Evolutionary conservation across 2,329 filamentous ascomycete genomes (phyloP), one percentile per base, ranked within the genome.

Genomic region (Aspergillus sp.): DNA sequence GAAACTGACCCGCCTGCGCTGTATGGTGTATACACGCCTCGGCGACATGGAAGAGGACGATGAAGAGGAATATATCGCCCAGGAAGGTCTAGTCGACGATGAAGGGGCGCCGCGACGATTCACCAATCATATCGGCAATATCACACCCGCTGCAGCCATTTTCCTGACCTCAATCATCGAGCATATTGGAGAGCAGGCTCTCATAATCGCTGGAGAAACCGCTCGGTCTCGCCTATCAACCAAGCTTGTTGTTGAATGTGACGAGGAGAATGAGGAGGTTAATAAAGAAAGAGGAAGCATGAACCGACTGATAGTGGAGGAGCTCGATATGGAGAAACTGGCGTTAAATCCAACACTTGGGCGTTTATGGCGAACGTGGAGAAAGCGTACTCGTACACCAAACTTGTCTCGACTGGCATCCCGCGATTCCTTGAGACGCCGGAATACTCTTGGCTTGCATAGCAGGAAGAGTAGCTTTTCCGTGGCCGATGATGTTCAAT

Each of bases 1-100:
- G 93, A 97, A 96, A 78, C 85, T 95, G 64, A 95, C 93, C 0
- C 86, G 95, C 54, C 78, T 99, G 67, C 86, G 95, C 60, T 96
- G 95, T 73, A 99, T 99, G 95, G 93, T 99, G 20, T 98, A 98
- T 73, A 98, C 93, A 8, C 93, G 95, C 8, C 80, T 99, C 6
- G 95, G 95, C 45, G 93, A 99, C 70, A 87, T 99, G 83, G 96
- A 99, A 74, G 95, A 99, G 76, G 93, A 98, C 65, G 95, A 99
- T 64, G 95, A 98, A 73, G 93, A 97, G 70, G 86, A 87, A 51
- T 91, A 91, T 69, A 89, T 96, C 71, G 87, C 92, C 63, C 86
- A 91, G 67, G 91, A 95, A 57, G 85, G 90, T 41, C 80, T 93
- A 73, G 77, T 79, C 42, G 84, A 86, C 39, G 79, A 82, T 48